phyloP scores from a whole-genome alignment of 805 yeast genomes.

The Candida peoriensis region DNA sequence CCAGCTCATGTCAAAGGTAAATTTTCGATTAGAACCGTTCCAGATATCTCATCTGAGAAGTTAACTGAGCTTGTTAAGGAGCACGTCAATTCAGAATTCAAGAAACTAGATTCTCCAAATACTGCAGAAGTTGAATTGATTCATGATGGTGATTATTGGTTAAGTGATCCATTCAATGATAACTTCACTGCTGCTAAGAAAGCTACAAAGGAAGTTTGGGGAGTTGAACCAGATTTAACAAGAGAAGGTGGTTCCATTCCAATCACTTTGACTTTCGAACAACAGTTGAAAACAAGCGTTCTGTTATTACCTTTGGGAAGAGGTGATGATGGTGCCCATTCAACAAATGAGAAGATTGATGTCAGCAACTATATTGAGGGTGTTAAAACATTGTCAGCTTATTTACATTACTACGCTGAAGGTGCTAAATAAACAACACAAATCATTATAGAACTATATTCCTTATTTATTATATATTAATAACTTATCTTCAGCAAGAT shows the following conservation, averaged over 20 bases:
- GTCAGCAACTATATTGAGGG: slow-evolving; percentile 89
- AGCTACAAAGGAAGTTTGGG: slow-evolving; percentile 94
- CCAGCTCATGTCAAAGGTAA: slow-evolving; percentile 94
- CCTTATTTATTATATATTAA: no score
- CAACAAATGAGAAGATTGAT: slow-evolving; percentile 92
- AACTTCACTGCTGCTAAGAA: slow-evolving; percentile 89
- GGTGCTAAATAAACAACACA: slow-evolving; percentile 6
- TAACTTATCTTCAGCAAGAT: no score
- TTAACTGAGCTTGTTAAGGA: slow-evolving; percentile 73
- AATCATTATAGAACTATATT: no score
- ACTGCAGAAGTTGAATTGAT: slow-evolving; percentile 64
- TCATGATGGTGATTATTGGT: slow-evolving; percentile 97
- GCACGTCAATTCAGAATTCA: slow-evolving; percentile 63
- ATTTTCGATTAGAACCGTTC: slow-evolving; percentile 96
- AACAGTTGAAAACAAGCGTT: slow-evolving; percentile 78
- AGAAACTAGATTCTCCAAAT: slow-evolving; percentile 72
- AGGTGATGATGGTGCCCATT: slow-evolving; percentile 99
- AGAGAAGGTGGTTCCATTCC: slow-evolving; percentile 99
- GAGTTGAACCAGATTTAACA: slow-evolving; percentile 91
- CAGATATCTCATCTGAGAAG: slow-evolving; percentile 78
- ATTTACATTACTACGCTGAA: slow-evolving; percentile 75
- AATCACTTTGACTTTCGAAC: slow-evolving; percentile 89
- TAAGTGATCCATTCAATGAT: slow-evolving; percentile 87
- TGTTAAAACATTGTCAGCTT: slow-evolving; percentile 87
- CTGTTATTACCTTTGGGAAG: slow-evolving; percentile 94